Percentiles rank a stretch among this genome's conserved stretches.
Evolutionary conservation across 1,139 yeast species (phyloP).

Genomic region (Candida glucosophila): DNA sequence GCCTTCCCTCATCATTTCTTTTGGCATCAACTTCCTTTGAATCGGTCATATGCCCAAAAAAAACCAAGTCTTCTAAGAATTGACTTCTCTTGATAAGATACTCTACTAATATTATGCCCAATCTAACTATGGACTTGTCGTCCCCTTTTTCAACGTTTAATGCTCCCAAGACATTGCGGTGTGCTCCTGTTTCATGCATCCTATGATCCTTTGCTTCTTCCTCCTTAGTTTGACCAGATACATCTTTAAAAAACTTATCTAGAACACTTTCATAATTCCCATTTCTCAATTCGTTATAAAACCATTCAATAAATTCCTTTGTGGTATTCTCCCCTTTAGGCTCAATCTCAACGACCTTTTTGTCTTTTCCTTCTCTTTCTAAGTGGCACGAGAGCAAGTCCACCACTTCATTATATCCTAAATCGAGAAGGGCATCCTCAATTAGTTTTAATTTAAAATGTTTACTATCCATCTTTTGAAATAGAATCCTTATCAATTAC

Average conservation of each 20-base stretch:
- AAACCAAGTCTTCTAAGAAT: constrained; percentile 13
- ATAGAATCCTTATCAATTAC: background rate
- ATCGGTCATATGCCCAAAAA: constrained; percentile 2
- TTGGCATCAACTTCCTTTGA: background rate
- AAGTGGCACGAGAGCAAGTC: constrained; percentile 3
- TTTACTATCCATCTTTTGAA: constrained; percentile 9
- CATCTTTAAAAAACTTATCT: background rate
- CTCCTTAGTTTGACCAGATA: constrained; percentile 2
- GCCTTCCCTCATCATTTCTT: constrained; percentile 2
- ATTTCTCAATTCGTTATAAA: constrained; percentile 11
- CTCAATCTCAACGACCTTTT: constrained; percentile 1
- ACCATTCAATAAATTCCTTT: constrained; percentile 15
- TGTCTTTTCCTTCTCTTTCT: constrained; percentile 1
- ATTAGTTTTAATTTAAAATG: constrained; percentile 25
- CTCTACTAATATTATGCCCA: constrained; percentile 9
- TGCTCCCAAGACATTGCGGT: background rate
- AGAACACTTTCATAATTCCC: constrained; percentile 17
- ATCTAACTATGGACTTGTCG: background rate
- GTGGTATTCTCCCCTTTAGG: constrained; percentile 1
- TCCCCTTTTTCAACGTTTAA: constrained; percentile 3
- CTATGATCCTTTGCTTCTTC: constrained; percentile 4
- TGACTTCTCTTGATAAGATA: constrained; percentile 19
- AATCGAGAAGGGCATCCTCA: constrained; percentile 21
- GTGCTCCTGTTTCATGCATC: background rate
- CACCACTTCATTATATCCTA: constrained; percentile 16